Evolutionary conservation across 1,139 yeast species (phyloP).

Genomic region (Kurtzmaniella quercitrusa): DNA sequence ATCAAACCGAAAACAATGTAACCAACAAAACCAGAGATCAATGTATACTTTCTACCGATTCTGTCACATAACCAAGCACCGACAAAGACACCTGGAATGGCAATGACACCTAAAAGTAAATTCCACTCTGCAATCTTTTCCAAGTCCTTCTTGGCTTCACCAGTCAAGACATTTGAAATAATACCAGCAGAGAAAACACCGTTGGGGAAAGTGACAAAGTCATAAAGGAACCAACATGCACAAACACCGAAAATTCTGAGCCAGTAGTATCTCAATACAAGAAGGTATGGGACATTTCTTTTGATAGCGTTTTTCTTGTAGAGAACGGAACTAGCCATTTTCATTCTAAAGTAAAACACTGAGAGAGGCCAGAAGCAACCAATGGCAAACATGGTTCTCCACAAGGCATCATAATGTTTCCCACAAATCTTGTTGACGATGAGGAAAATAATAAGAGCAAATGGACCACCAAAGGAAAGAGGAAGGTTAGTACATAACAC

Average conservation of each 20-base stretch:
- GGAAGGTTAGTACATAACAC: conserved; percentile 70
- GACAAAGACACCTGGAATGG: conserved; percentile 44
- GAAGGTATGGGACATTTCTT: conserved; percentile 42
- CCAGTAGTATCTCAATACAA: conserved; percentile 46
- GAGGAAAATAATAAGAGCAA: conserved; percentile 63
- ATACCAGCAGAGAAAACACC: conserved; percentile 48
- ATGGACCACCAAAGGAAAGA: conserved; percentile 71
- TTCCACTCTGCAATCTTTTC: conserved; percentile 48
- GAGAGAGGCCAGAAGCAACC: conserved; percentile 74
- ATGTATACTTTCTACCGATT: conserved; percentile 44
- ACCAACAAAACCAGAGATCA: conserved; percentile 43
- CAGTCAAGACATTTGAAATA: conserved; percentile 32
- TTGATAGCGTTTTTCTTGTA: conserved; percentile 45
- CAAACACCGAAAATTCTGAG: conserved; percentile 41
- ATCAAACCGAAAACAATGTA: conserved; percentile 47
- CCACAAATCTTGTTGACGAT: conserved; percentile 61
- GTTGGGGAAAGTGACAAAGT: conserved; percentile 50
- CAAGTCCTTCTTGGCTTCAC: conserved; percentile 23
- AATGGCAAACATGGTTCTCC: conserved; percentile 75
- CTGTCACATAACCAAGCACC: conserved; percentile 41
- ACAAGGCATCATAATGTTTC: conserved; percentile 48
- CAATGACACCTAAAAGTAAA: conserved; percentile 38
- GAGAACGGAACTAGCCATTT: conserved; percentile 62
- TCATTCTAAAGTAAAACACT: conserved; percentile 67
- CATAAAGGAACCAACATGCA: conserved; percentile 49